These are phyloP conservation scores for Phytophthora kernoviae DNA, from an alignment of 352 stramenopile species.

Conservation along the genomic window DNA sequence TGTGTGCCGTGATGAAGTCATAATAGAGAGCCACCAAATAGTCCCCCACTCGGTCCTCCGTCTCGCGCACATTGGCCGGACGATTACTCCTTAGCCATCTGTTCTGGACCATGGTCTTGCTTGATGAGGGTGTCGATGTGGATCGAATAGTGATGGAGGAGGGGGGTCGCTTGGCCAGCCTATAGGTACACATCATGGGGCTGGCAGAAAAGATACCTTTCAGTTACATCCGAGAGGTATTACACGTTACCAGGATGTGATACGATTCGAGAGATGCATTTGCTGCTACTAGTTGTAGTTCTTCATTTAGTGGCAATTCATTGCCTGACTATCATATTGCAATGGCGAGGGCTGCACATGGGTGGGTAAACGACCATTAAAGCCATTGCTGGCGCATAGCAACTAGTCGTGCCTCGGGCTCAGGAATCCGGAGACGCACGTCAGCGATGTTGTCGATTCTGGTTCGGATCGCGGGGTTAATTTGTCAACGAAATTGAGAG, in stretches of 20 bases:
- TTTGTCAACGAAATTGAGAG: constrained; percentile 47
- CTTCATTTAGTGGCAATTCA: too few relatives aligned
- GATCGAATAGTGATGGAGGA: not conserved
- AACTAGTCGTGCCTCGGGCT: constrained; percentile 17
- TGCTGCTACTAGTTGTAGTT: too few relatives aligned
- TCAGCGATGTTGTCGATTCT: constrained; percentile 53
- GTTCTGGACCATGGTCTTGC: constrained; percentile 2
- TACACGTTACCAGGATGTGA: too few relatives aligned
- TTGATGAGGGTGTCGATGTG: not conserved
- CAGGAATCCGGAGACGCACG: constrained; percentile 23
- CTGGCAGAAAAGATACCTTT: too few relatives aligned
- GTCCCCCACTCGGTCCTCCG: constrained; percentile 24
- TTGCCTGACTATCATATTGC: too few relatives aligned
- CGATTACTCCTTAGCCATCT: constrained; percentile 17
- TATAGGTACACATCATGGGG: too few relatives aligned
- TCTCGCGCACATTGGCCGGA: constrained; percentile 9
- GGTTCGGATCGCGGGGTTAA: constrained; percentile 51
- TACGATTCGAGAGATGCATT: too few relatives aligned
- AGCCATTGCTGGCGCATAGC: constrained; percentile 25
- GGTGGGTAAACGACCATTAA: not conserved
- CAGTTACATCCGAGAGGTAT: too few relatives aligned
- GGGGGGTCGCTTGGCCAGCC: not conserved
- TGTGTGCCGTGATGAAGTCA: constrained; percentile 8
- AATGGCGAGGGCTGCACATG: too few relatives aligned
- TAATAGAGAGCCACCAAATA: constrained; percentile 28